These are phyloP conservation scores for Pelargonium fulgidum DNA, from an alignment of 441 rosid species.

Conservation along the genomic window DNA sequence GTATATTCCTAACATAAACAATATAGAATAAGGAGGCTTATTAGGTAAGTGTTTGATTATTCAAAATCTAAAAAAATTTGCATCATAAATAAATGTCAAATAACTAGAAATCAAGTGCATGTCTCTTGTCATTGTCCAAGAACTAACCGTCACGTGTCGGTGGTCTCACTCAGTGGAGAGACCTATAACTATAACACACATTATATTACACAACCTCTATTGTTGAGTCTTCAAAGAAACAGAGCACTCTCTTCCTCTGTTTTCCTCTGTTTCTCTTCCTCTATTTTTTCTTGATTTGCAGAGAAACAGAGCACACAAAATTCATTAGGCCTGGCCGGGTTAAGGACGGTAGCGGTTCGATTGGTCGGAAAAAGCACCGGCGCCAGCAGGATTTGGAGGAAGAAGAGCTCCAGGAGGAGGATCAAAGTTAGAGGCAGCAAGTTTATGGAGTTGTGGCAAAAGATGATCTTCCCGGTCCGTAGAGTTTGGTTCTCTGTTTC, in stretches of 20 bases:
- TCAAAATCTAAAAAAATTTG: no score
- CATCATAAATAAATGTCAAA: not conserved
- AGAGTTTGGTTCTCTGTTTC: constrained; percentile 43
- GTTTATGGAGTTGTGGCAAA: constrained; percentile 45
- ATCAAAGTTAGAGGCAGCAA: constrained; percentile 18
- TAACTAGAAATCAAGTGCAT: not conserved
- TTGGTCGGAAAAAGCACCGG: constrained; percentile 8
- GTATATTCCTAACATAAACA: no score
- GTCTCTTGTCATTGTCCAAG: not conserved
- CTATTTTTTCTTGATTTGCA: no score
- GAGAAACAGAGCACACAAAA: not conserved
- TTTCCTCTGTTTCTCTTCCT: not conserved
- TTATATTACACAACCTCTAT: not conserved
- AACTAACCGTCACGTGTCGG: constrained; percentile 1
- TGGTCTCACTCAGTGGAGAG: not conserved
- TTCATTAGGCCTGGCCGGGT: constrained; percentile 34
- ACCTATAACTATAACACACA: not conserved
- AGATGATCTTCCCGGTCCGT: constrained; percentile 43
- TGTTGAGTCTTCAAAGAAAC: not conserved
- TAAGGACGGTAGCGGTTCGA: constrained; percentile 26
- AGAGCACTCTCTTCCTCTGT: not conserved
- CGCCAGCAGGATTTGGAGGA: constrained; percentile 7
- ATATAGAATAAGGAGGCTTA: no score
- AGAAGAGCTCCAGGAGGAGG: constrained; percentile 21
- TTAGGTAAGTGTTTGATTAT: no score